phyloP scores from a whole-genome alignment of 129 eudicot genomes.

The Smallanthus sonchifolius region DNA sequence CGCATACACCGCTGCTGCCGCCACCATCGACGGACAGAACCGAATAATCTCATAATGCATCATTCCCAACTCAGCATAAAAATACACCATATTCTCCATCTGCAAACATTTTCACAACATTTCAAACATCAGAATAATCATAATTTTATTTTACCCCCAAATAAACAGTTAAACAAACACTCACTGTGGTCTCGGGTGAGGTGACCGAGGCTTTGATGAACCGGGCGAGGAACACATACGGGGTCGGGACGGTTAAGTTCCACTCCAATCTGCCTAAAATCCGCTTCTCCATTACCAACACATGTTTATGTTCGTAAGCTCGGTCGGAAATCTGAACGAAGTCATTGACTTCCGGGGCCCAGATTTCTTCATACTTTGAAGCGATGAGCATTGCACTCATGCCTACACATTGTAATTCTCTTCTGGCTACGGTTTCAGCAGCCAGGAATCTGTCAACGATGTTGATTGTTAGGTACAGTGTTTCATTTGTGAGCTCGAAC shows the following conservation, averaged over 20 bases:
- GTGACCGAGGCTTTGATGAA: conserved; percentile 62
- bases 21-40: conserved; percentile 77
- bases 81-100: conserved; percentile 66
- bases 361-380: conserved; percentile 12
- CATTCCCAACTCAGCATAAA: conserved; percentile 73
- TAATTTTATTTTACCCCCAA: neutral
- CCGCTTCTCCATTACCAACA: conserved; percentile 49
- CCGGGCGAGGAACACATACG: conserved; percentile 68
- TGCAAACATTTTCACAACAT: conserved; percentile 5
- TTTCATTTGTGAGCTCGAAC: conserved; percentile 70
- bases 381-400: conserved; percentile 49
- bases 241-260: conserved; percentile 84
- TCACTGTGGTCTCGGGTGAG: conserved; percentile 28
- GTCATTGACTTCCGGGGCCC: conserved; percentile 17
- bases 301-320: conserved; percentile 32
- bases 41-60: conserved; percentile 57
- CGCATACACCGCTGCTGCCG: conserved; percentile 84
- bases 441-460: conserved; percentile 76
- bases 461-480: conserved; percentile 78
- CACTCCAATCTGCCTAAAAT: conserved; percentile 72
- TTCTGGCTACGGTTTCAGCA: conserved; percentile 43
- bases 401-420: conserved; percentile 76
- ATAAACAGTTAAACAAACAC: neutral
- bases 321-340: conserved; percentile 7
- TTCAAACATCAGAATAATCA: neutral